Percentiles rank a stretch among this genome's conserved stretches.
Evolutionary conservation across 345 rosid genomes (phyloP).

Genomic region (Lenwebbia sp.): DNA sequence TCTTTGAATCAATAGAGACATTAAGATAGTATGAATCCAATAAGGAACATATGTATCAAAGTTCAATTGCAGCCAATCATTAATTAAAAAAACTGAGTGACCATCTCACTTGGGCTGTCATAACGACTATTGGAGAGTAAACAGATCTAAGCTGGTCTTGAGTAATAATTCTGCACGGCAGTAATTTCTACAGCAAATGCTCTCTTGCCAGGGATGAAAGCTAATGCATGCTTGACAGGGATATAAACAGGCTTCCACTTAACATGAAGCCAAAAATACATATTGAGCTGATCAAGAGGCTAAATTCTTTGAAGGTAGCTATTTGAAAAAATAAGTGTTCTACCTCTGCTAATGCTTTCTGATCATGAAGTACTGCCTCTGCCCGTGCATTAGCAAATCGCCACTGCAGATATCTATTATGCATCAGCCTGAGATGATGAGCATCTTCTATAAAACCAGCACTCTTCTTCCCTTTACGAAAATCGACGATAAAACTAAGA

Average conservation of each 20-base stretch:
- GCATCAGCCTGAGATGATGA: slow-evolving; percentile 71
- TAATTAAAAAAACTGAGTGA: not conserved
- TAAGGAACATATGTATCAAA: not conserved
- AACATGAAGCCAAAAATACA: not conserved
- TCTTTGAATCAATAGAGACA: not conserved
- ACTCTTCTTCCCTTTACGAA: slow-evolving; percentile 66
- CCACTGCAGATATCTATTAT: slow-evolving; percentile 91
- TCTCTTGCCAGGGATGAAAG: not conserved
- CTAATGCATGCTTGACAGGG: not conserved
- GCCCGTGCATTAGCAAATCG: slow-evolving; percentile 71
- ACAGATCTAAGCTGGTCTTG: not conserved
- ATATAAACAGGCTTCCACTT: not conserved
- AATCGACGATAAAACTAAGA: slow-evolving; percentile 80
- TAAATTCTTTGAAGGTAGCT: not conserved
- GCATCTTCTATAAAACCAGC: slow-evolving; percentile 73
- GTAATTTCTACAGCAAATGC: not conserved
- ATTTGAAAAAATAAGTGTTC: not conserved
- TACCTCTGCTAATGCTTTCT: slow-evolving; percentile 82
- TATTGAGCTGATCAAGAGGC: not conserved
- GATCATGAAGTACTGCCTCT: slow-evolving; percentile 56
- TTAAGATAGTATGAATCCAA: not conserved
- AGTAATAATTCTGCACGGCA: not conserved
- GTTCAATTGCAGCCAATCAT: not conserved
- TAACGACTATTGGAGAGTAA: not conserved
- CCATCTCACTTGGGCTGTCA: not conserved